Conservation (phyloP, 2,329 filamentous ascomycete species). For the Fusarium coicis region DNA sequence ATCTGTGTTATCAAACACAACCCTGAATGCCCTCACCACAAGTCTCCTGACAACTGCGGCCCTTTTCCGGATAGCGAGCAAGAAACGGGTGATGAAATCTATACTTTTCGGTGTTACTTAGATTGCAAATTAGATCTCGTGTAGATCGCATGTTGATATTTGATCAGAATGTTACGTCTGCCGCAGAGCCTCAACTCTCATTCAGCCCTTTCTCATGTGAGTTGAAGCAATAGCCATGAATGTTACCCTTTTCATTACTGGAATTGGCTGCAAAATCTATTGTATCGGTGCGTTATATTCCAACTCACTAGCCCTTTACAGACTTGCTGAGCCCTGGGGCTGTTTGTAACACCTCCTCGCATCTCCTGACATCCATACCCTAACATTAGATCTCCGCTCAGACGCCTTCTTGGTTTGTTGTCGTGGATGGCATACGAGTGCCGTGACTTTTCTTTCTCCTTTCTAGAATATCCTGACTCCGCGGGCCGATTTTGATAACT, state of each 20-base stretch:
- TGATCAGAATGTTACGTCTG: conserved; percentile 8
- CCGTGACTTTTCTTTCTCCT: conserved; percentile 10
- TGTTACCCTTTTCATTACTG: neutral
- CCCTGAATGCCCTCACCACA: conserved; percentile 26
- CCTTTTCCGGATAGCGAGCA: conserved; percentile 20
- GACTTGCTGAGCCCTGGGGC: neutral
- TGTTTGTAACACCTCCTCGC: neutral
- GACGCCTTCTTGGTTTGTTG: neutral
- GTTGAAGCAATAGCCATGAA: neutral
- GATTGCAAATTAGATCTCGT: conserved; percentile 25
- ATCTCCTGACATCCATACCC: neutral
- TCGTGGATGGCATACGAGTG: conserved; percentile 14
- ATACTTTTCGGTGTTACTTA: conserved; percentile 15
- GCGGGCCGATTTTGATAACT: conserved; percentile 26
- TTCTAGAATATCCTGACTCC: conserved; percentile 26
- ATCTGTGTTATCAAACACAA: conserved; percentile 9
- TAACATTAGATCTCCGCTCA: neutral
- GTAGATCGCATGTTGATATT: conserved; percentile 28
- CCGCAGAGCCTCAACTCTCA: conserved; percentile 27
- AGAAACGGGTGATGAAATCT: conserved; percentile 28
- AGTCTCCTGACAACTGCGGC: conserved; percentile 29
- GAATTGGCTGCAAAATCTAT: neutral
- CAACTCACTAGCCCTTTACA: neutral
- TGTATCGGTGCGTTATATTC: neutral
- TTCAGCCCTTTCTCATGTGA: neutral